Conservation (phyloP, 768 basidiomycete genomes). For the Termitomyces sp. region DNA sequence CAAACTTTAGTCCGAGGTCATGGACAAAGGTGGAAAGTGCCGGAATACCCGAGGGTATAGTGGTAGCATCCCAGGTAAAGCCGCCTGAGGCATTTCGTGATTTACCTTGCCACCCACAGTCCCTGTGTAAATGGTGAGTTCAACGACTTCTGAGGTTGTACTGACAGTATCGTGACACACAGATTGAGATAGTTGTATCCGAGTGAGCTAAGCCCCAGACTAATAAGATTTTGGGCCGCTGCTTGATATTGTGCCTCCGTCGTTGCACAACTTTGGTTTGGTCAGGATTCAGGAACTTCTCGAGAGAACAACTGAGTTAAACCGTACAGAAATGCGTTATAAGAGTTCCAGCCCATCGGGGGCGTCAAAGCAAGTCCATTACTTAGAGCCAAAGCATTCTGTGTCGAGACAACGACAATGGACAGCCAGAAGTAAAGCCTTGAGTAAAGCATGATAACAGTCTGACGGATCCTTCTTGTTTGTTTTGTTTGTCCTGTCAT, state of each 20-base stretch:
- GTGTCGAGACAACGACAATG: conserved; percentile 10
- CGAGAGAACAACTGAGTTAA: neutral
- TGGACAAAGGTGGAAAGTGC: conserved; percentile 34
- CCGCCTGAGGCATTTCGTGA: conserved; percentile 32
- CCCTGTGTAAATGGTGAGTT: conserved; percentile 20
- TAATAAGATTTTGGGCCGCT: conserved; percentile 34
- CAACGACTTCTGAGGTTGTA: neutral
- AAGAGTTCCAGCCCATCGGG: conserved; percentile 46
- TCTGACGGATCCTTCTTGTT: neutral
- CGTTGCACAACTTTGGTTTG: conserved; percentile 29
- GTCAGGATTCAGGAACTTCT: neutral
- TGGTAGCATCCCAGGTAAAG: conserved; percentile 39
- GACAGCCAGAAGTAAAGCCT: conserved; percentile 9
- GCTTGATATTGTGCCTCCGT: conserved; percentile 36
- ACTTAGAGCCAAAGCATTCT: conserved; percentile 21
- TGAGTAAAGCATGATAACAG: conserved; percentile 1
- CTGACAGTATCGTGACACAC: conserved; percentile 17
- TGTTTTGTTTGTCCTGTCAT: neutral
- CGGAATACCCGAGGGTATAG: conserved; percentile 33
- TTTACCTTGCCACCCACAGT: conserved; percentile 48
- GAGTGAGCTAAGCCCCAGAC: conserved; percentile 28
- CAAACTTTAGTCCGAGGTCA: conserved; percentile 53
- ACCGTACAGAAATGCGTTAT: conserved; percentile 41
- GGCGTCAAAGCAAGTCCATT: conserved; percentile 39
- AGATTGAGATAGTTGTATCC: conserved; percentile 42